Evolutionary conservation across 768 basidiomycete genomes (phyloP).

Genomic region (Naganishia friedmannii): DNA sequence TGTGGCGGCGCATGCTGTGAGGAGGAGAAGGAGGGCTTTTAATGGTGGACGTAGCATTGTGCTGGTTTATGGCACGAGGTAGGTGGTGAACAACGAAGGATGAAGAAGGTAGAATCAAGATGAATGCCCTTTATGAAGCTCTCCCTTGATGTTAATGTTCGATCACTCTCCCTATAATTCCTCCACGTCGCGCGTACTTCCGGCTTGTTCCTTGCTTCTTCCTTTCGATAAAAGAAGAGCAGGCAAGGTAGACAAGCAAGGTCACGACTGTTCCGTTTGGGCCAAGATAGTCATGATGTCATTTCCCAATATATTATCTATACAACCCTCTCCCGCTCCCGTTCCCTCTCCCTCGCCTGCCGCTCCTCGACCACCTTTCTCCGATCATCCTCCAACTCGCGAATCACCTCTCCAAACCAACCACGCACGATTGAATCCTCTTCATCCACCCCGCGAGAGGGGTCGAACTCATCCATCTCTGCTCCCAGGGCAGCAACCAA

Average conservation of each 20-base stretch:
- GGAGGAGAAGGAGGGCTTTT: background rate
- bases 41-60: background rate
- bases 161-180: background rate
- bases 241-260: too few species aligned
- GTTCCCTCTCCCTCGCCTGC: background rate
- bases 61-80: background rate
- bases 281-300: too few species aligned
- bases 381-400: conserved; percentile 15
- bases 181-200: background rate
- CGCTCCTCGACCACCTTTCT: background rate
- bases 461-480: background rate
- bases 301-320: background rate
- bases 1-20: background rate
- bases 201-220: too few species aligned
- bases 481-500: background rate
- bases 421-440: conserved; percentile 11
- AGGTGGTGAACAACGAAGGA: too few species aligned
- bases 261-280: too few species aligned
- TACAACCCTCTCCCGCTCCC: background rate
- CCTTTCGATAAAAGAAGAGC: too few species aligned
- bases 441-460: background rate
- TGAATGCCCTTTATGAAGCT: background rate
- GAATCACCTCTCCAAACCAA: conserved; percentile 11
- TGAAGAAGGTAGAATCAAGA: too few species aligned
- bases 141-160: background rate